Conservation (phyloP, 2,329 filamentous ascomycete species). For the Xylariaceae sp. region DNA sequence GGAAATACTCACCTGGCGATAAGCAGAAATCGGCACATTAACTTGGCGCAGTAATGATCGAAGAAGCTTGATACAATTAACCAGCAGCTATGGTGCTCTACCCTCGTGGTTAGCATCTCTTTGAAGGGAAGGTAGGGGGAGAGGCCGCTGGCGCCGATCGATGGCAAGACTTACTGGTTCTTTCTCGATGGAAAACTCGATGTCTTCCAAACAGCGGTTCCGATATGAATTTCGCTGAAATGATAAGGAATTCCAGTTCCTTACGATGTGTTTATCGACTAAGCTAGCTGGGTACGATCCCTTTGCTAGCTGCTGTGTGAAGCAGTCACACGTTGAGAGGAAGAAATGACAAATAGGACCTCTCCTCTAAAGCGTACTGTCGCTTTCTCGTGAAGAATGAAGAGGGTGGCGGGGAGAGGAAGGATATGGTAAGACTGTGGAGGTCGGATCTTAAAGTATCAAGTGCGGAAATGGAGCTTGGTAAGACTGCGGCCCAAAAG, state of each 20-base stretch:
- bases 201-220: no score
- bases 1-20: conserved; percentile 9
- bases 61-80: not conserved
- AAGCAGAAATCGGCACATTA: not conserved
- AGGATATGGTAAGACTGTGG: conserved; percentile 24
- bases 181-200: not conserved
- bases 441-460: no score
- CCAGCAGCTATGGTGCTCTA: conserved; percentile 3
- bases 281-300: no score
- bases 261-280: no score
- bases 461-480: no score
- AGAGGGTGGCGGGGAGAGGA: conserved; percentile 4
- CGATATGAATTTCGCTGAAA: no score
- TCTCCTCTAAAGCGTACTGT: no score
- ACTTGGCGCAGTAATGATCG: not conserved
- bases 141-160: not conserved
- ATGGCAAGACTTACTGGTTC: not conserved
- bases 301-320: no score
- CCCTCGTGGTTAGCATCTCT: not conserved
- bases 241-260: no score
- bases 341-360: no score
- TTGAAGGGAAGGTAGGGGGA: not conserved
- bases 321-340: no score
- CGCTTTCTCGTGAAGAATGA: no score
- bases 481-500: conserved; percentile 14